Percentiles rank a stretch among this genome's conserved stretches.
Evolutionary conservation across 495 filamentous ascomycete species (phyloP).

Genomic region (Tuber borchii): DNA sequence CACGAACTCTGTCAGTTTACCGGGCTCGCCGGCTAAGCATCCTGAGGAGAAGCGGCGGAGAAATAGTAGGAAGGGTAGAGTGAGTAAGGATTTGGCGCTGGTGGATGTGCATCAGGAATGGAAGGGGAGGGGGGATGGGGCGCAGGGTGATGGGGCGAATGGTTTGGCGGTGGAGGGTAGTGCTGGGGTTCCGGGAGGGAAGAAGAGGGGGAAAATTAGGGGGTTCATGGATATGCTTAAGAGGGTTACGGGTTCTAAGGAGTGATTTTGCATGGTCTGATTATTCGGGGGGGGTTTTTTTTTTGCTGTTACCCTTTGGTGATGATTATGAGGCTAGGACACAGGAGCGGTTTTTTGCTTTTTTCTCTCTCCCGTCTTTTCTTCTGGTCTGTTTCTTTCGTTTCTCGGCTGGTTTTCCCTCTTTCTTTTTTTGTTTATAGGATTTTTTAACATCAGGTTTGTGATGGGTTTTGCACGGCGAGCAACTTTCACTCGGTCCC

Average conservation of each 20-base stretch:
- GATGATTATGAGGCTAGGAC: constrained; percentile 4
- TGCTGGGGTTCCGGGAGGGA: constrained; percentile 13
- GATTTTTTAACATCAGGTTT: not conserved
- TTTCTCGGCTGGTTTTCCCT: not conserved
- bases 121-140: not conserved
- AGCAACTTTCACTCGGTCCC: not conserved
- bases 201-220: constrained; percentile 25
- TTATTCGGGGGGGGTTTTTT: too few relatives aligned
- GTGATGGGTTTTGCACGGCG: not conserved
- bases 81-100: not conserved
- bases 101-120: not conserved
- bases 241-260: constrained; percentile 6
- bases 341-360: not conserved
- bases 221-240: constrained; percentile 24
- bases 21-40: constrained; percentile 15
- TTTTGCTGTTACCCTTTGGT: constrained; percentile 7
- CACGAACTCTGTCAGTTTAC: constrained; percentile 12
- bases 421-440: not conserved
- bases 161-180: constrained; percentile 6
- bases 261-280: constrained; percentile 4
- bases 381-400: not conserved
- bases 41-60: not conserved
- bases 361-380: not conserved
- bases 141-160: not conserved
- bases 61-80: not conserved